Evolutionary conservation across 495 filamentous ascomycete species (phyloP), one percentile per base, ranked within the genome.

Genomic region (Neurospora sp.): DNA sequence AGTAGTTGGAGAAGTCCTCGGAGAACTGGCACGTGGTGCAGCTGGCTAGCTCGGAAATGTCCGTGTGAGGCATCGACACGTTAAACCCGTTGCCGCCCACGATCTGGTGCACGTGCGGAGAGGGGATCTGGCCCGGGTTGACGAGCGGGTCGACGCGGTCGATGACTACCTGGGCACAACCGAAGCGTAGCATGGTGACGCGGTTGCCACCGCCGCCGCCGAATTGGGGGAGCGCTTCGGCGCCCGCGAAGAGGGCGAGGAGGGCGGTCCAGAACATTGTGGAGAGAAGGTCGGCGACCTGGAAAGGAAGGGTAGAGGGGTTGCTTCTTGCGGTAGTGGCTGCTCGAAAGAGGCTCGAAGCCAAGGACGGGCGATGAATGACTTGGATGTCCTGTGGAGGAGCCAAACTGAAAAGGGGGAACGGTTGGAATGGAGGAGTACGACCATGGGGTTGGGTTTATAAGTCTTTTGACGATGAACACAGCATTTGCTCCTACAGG

Each of bases 1-100:
- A 86, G 81, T 86, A 86, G 81, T 86, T 86, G 72, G 78, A 80
- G 76, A 83, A 83, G 70, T 84, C 81, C 69, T 84, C 81, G 40
- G 79, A 76, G 73, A 84, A 84, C 39, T 78, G 75, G 73, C 82
- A 84, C 2, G 81, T 83, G 0, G 82, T 84, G 77, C 82, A 84
- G 42, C 68, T 73, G n/a, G 82, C 79, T n/a, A 73, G 73, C 27
- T 68, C 45, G n/a, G 82, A 71, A 59, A 83, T 77, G 69, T 84
- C 82, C 40, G 75, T 78, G 31, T 81, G 81, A 7, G 81, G 82
- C 81, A 84, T 83, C 70, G 81, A 78, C 16, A 79, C 81, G 75
- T 84, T 83, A 76, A 84, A 84, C 14, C 71, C 78, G 73, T 83
- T 81, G 20, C 83, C 82, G 4, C 83, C 82, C 9, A 84, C 82